These are phyloP conservation scores for Boletus coffeatus DNA, from an alignment of 1,284 basidiomycete species.

Conservation along the genomic window DNA sequence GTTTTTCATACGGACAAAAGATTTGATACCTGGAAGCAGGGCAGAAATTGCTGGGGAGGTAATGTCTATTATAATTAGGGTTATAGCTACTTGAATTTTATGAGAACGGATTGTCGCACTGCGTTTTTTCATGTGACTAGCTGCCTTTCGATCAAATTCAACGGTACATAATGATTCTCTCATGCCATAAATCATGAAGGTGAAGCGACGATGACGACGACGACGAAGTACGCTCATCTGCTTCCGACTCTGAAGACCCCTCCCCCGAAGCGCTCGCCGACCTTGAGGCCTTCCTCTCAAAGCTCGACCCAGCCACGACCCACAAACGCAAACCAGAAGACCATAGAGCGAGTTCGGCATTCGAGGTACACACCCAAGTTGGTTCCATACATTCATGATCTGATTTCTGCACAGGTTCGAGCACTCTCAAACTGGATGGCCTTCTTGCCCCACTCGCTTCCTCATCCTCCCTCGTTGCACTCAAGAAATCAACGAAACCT, in stretches of 20 bases:
- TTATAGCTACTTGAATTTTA: too few relatives aligned
- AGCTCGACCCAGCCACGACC: conserved; percentile 50
- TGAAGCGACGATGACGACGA: conserved; percentile 25
- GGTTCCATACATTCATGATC: conserved; percentile 3
- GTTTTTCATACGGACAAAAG: background rate
- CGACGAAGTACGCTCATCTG: conserved; percentile 37
- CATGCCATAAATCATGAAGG: too few relatives aligned
- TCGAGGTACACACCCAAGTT: conserved; percentile 35
- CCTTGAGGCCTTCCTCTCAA: conserved; percentile 67
- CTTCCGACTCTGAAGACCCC: conserved; percentile 56
- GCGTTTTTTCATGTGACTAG: too few relatives aligned
- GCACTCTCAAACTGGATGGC: conserved; percentile 65
- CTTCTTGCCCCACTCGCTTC: conserved; percentile 63
- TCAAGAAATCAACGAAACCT: conserved; percentile 66
- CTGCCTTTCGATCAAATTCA: too few relatives aligned
- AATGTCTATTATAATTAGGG: background rate
- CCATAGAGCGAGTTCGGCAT: conserved; percentile 55
- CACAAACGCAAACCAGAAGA: conserved; percentile 67
- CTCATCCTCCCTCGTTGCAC: conserved; percentile 53
- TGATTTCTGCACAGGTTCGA: conserved; percentile 34
- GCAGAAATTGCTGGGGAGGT: background rate
- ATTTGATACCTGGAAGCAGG: background rate
- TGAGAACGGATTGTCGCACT: too few relatives aligned
- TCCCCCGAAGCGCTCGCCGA: conserved; percentile 56
- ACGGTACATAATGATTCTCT: too few relatives aligned